Evolutionary conservation across 2,329 filamentous ascomycete genomes (phyloP), one percentile per base, ranked within the genome.

Genomic region (Ascomycota sp.): DNA sequence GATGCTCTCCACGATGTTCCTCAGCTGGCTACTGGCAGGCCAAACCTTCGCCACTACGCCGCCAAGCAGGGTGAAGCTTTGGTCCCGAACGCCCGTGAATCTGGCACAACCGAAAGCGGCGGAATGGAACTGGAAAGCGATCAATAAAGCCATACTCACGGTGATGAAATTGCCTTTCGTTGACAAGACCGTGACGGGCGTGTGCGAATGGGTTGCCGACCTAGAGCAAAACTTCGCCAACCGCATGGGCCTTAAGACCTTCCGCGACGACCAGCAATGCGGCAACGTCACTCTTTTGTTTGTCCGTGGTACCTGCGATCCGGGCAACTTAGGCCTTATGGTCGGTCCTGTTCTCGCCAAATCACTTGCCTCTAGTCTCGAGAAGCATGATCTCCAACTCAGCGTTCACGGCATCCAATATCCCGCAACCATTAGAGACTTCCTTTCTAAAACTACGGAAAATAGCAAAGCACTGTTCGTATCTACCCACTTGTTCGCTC

Each of bases 261-360:
- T 29, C 2, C 27, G 34, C n/a, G 38, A 40, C 25, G 37, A 41
- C 8, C 32, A 37, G 7, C 24, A 12, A 7, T 49, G 47, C 36
- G 36, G 38, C n/a, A 45, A 46, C 30, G 41, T 50, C 27, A 48
- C 41, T 7, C 35, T 51, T 25, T 31, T 51, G 21, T 51, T 47
- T 25, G 45, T 44, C n/a, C 42, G 48, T 0, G 48, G 48, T 7
- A 50, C 47, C 11, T 50, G 47, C 24, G 47, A 51, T 12, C 30
- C 40, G 1, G 47, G 49, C 13, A 52, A 50, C 29, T 39, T 49
- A 27, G 49, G 49, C 13, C 39, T 44, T 24, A 40, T 50, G 21
- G 40, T 42, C 3, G 49, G 45, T 0, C 49, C 49, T 2, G 41
- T 43, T 7, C 42, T 52, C 32, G 41, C 49, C 31, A 27, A 38